A percentile compares a stretch with the other conserved stretches of the same genome.
Evolutionary conservation across 495 filamentous ascomycete genomes (phyloP).

Genomic region (Neurospora sp.): DNA sequence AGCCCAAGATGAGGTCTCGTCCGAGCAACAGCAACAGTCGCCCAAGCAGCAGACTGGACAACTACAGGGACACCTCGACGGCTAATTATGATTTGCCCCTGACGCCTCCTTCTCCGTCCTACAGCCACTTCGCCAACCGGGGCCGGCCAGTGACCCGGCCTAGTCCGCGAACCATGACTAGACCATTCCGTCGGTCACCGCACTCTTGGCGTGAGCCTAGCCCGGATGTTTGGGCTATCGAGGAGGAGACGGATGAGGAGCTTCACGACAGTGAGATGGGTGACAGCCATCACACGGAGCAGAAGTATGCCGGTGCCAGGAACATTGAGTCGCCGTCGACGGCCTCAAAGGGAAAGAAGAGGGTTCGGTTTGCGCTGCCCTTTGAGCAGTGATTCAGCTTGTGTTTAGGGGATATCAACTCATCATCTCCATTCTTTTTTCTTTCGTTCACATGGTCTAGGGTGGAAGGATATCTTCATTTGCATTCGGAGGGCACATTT

Average conservation of each 20-base stretch:
- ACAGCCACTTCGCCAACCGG: not conserved
- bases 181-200: slow-evolving; percentile 21
- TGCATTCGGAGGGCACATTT: not conserved
- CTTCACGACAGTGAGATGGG: slow-evolving; percentile 23
- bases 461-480: not conserved
- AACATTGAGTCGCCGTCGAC: slow-evolving; percentile 25
- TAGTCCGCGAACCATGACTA: not conserved
- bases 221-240: slow-evolving; percentile 41
- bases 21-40: slow-evolving; percentile 1
- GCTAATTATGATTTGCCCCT: not conserved
- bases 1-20: slow-evolving; percentile 4
- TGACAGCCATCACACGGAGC: slow-evolving; percentile 13
- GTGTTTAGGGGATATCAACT: not conserved
- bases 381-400: slow-evolving; percentile 9
- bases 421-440: not conserved
- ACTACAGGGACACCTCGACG: not conserved
- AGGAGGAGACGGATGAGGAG: slow-evolving; percentile 39
- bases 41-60: not conserved
- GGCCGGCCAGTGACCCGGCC: slow-evolving; percentile 3
- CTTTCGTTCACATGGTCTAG: not conserved
- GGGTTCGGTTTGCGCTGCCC: slow-evolving; percentile 39
- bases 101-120: not conserved
- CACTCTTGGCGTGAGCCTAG: slow-evolving; percentile 42
- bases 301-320: slow-evolving; percentile 6
- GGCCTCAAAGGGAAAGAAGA: slow-evolving; percentile 40